Evolutionary conservation across 2,329 filamentous ascomycete species (phyloP), one percentile per base, ranked within the genome.

Genomic region (Pestalotiopsis sp.): DNA sequence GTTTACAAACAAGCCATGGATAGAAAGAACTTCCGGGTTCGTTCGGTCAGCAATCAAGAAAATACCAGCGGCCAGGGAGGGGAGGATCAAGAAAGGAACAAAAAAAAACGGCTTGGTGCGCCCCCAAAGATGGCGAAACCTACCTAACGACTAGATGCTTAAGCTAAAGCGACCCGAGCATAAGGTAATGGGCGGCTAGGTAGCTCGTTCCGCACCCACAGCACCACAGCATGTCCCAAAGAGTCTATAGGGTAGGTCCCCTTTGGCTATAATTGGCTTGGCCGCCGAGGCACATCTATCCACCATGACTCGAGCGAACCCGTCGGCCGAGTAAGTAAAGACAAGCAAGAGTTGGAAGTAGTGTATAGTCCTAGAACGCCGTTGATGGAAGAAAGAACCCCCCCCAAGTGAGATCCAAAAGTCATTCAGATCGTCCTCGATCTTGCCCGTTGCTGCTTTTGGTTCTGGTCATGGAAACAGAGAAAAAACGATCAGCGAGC

Each of bases 251-350:
- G 45, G 45, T 52, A 52, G 45, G 14, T n/a, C 45, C 45, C 45
- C 45, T 52, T n/a, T 52, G 13, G 17, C 45, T 52, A 52, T 52
- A 52, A 52, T 52, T 52, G 45, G 45, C 45, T n/a, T 52, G 20
- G 7, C 45, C 45, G 45, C 17, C 27, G 27, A 31, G 59, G 59
- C 20, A 61, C 23, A 25, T 6, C 20, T 38, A 45, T 49, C 41
- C 38, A 64, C 38, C 61, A 64, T 64, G 61, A 64, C 61, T 64
- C 61, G 61, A 64, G 61, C 61, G 38, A n/a, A 52, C n/a, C 23
- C 13, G 13, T 20, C 38, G 36, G 61, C 36, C 61, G 61, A 64
- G 36, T 64, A 52, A 64, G 41, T 9, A 52, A 52, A 36, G 59
- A 38, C 59, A 61, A 40, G n/a, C 13, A 61, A 36, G 13, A 20